Evolutionary conservation across 106 monocot species (phyloP).

Genomic region (Hemerocallis citrina): DNA sequence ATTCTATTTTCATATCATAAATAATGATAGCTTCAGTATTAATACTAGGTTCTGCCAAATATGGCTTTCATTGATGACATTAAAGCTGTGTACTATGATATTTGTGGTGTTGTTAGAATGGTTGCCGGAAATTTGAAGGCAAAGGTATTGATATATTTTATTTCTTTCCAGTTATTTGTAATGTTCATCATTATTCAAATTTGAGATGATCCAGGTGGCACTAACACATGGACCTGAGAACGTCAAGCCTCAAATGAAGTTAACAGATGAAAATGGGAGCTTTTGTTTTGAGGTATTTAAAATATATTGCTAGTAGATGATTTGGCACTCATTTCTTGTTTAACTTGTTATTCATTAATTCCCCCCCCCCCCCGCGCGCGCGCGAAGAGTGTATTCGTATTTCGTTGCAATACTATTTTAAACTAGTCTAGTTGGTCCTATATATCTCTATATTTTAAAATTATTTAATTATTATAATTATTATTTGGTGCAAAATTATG

Average conservation of each 20-base stretch:
- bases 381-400: no score
- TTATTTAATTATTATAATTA: no score
- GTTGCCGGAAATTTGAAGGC: conserved; percentile 43
- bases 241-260: conserved; percentile 57
- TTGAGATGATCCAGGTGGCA: conserved; percentile 24
- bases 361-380: no score
- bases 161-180: background rate
- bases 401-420: no score
- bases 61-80: conserved; percentile 78
- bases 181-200: background rate
- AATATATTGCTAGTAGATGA: background rate
- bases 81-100: conserved; percentile 64
- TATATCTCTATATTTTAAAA: no score
- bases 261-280: conserved; percentile 47
- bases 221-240: conserved; percentile 74
- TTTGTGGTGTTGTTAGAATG: conserved; percentile 70
- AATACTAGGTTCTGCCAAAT: conserved; percentile 76
- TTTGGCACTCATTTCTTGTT: background rate
- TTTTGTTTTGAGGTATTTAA: conserved; percentile 85
- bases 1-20: background rate
- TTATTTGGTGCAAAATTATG: no score
- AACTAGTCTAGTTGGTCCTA: no score
- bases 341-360: no score
- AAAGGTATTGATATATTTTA: conserved; percentile 38
- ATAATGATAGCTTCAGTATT: background rate